These are phyloP conservation scores for Fusarium sp. DNA, from an alignment of 2,329 filamentous ascomycete species.

Conservation along the genomic window DNA sequence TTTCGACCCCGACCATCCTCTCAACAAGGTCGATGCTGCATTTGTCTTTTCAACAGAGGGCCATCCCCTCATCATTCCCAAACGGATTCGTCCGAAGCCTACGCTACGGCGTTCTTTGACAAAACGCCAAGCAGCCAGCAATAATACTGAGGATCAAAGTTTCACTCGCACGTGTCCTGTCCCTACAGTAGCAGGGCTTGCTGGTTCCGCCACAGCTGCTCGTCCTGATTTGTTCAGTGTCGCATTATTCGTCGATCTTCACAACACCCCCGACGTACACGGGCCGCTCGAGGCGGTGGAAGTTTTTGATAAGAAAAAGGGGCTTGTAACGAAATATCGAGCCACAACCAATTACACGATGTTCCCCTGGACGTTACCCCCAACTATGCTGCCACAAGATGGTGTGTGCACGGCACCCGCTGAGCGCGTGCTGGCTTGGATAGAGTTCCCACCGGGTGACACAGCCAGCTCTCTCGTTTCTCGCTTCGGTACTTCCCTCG, in stretches of 20 bases:
- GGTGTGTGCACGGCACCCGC: slow-evolving; percentile 81
- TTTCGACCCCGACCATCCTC: slow-evolving; percentile 85
- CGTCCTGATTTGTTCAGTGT: slow-evolving; percentile 89
- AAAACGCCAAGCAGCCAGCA: slow-evolving; percentile 39
- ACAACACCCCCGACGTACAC: slow-evolving; percentile 77
- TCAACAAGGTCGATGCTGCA: slow-evolving; percentile 87
- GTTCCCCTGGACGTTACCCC: slow-evolving; percentile 93
- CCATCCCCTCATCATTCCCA: slow-evolving; percentile 88
- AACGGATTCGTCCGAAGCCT: slow-evolving; percentile 39
- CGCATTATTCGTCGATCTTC: slow-evolving; percentile 83
- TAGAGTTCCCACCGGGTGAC: slow-evolving; percentile 69
- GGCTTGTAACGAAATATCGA: slow-evolving; percentile 54
- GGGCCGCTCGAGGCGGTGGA: slow-evolving; percentile 54
- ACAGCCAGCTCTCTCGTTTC: slow-evolving; percentile 50
- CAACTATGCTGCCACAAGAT: slow-evolving; percentile 77
- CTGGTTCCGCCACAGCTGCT: slow-evolving; percentile 82
- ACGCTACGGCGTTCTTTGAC: slow-evolving; percentile 5
- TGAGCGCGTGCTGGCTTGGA: slow-evolving; percentile 75
- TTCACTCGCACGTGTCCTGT: slow-evolving; percentile 75
- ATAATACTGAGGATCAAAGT: slow-evolving; percentile 55
- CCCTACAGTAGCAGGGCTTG: slow-evolving; percentile 69
- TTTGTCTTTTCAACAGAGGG: slow-evolving; percentile 97
- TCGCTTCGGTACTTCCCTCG: slow-evolving; percentile 50
- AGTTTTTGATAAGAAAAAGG: slow-evolving; percentile 59
- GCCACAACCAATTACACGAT: slow-evolving; percentile 83